Evolutionary conservation across 1,139 yeast genomes (phyloP).

Genomic region (Lodderomyces pseudojiufengensis): DNA sequence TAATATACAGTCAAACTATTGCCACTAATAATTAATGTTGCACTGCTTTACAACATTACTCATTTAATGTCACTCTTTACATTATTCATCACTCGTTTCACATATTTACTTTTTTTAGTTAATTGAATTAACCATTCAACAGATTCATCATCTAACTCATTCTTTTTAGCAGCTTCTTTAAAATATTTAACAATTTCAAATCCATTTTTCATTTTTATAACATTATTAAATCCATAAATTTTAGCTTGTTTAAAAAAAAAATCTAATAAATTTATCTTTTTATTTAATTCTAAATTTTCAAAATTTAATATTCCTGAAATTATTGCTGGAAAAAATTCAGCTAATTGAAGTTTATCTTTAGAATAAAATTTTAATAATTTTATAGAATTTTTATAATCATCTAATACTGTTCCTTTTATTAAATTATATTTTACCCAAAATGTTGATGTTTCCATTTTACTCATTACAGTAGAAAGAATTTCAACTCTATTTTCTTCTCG

Average conservation of each 20-base stretch:
- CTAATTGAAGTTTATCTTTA: conserved; percentile 16
- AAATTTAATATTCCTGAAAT: conserved; percentile 27
- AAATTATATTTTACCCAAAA: conserved; percentile 19
- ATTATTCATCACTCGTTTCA: conserved; percentile 6
- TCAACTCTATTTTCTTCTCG: conserved; percentile 12
- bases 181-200: conserved; percentile 14
- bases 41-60: no score
- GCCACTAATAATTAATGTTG: no score
- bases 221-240: conserved; percentile 19
- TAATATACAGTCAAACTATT: no score
- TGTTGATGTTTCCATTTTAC: conserved; percentile 16
- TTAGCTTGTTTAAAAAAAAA: conserved; percentile 18
- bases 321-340: conserved; percentile 18
- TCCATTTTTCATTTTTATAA: conserved; percentile 15
- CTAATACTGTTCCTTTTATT: conserved; percentile 23
- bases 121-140: conserved; percentile 13
- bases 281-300: conserved; percentile 13
- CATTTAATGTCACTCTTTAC: no score
- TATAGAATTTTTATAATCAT: conserved; percentile 23
- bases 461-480: conserved; percentile 18
- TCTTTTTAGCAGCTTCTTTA: conserved; percentile 2
- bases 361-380: conserved; percentile 21
- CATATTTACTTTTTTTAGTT: conserved; percentile 10
- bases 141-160: conserved; percentile 9
- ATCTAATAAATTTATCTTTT: conserved; percentile 19